Evolutionary conservation across 345 rosid genomes (phyloP).

Genomic region (Salix arbutifolia): DNA sequence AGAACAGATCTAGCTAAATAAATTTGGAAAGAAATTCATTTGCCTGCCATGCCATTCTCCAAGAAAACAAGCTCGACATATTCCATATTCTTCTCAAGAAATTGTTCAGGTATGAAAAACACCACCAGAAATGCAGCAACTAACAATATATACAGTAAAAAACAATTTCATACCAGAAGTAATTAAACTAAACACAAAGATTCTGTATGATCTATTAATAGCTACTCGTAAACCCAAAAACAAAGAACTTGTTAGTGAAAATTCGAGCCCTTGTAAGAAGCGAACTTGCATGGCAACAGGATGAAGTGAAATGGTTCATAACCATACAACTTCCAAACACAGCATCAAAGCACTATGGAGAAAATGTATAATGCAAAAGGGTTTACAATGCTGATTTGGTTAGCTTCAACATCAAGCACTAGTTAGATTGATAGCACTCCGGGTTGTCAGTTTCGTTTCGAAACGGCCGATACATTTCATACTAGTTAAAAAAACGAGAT

Average conservation of each 20-base stretch:
- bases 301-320: neutral
- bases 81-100: too few species aligned
- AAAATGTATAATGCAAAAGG: neutral
- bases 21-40: too few species aligned
- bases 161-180: neutral
- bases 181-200: neutral
- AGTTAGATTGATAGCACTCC: neutral
- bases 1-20: neutral
- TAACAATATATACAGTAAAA: too few species aligned
- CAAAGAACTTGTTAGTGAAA: neutral
- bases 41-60: too few species aligned
- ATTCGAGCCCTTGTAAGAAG: neutral
- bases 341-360: neutral
- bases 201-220: neutral
- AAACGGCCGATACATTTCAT: too few species aligned
- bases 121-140: too few species aligned
- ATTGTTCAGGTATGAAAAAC: too few species aligned
- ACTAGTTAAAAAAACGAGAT: too few species aligned
- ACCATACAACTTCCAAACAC: neutral
- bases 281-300: neutral
- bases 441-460: too few species aligned
- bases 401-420: neutral
- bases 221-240: neutral
- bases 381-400: neutral
- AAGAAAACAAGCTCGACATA: too few species aligned